phyloP scores from a whole-genome alignment of 108 stramenopile genomes.

The Discostella stelligeroides region DNA sequence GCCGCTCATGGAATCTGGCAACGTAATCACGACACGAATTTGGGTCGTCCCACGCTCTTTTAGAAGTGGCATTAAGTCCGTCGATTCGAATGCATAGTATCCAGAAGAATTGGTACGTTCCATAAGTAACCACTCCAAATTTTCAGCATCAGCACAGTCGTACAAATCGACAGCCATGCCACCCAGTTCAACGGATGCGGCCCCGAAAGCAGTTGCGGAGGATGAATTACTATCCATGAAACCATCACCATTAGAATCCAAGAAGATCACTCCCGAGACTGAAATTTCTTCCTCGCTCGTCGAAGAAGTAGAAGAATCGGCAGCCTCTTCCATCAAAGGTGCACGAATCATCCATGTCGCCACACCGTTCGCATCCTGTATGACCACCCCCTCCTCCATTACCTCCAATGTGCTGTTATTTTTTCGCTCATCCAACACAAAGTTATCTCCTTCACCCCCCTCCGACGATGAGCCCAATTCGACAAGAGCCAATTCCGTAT shows the following conservation, averaged over 20 bases:
- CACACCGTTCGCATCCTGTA: background rate
- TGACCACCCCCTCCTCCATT: conserved; percentile 22
- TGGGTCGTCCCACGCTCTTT: conserved; percentile 3
- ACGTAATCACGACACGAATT: conserved; percentile 26
- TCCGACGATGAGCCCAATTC: conserved; percentile 6
- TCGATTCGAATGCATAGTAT: conserved; percentile 19
- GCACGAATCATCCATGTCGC: conserved; percentile 34
- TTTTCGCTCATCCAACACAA: no score
- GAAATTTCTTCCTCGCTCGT: background rate
- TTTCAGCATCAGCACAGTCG: conserved; percentile 16
- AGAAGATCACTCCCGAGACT: conserved; percentile 22
- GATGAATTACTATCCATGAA: background rate
- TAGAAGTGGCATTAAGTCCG: conserved; percentile 17
- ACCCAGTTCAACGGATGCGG: background rate
- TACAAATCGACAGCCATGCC: conserved; percentile 46
- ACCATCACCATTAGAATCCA: background rate
- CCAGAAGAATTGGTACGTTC: conserved; percentile 30
- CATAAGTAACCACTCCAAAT: conserved; percentile 23
- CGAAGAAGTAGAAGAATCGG: background rate
- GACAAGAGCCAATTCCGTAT: background rate
- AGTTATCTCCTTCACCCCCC: background rate
- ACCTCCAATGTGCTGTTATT: conserved; percentile 12
- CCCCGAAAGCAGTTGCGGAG: background rate
- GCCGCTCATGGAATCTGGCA: background rate
- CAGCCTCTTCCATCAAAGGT: background rate